Percentiles rank a stretch among this genome's conserved stretches.
Conservation (phyloP, 75 land plant species). For the Selaginella moellendorffii region DNA sequence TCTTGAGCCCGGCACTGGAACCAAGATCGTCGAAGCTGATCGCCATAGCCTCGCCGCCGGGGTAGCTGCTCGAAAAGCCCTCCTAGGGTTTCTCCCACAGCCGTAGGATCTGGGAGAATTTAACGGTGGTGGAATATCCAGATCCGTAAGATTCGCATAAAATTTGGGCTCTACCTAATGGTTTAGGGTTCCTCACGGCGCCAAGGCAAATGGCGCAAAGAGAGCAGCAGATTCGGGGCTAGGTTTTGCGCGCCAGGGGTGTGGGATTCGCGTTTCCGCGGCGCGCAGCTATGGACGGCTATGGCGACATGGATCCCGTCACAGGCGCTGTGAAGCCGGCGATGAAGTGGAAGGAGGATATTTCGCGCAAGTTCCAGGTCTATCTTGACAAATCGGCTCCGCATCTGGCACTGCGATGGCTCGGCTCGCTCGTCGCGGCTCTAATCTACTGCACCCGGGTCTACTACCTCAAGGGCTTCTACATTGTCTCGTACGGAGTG, state of each 20-base stretch:
- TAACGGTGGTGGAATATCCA: no score
- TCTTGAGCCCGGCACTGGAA: conserved; percentile 42
- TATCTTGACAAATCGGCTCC: not conserved
- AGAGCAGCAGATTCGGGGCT: no score
- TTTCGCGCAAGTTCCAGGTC: not conserved
- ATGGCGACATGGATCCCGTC: not conserved
- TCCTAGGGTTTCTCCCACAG: no score
- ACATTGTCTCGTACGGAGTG: not conserved
- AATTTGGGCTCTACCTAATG: no score
- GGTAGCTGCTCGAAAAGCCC: no score
- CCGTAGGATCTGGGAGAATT: no score
- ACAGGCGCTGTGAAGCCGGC: not conserved
- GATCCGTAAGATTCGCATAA: no score
- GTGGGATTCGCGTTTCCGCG: no score
- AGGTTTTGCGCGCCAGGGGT: no score
- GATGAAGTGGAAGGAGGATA: not conserved
- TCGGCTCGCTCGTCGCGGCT: not conserved
- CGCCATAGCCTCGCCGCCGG: no score
- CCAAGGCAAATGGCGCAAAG: no score
- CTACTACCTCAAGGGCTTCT: not conserved
- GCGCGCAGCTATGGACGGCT: not conserved
- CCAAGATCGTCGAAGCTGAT: conserved; percentile 53
- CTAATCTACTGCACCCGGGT: not conserved
- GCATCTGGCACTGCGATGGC: not conserved
- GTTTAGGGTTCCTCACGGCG: no score